Percentiles rank a stretch among this genome's conserved stretches.
Evolutionary conservation across 1,284 basidiomycete species (phyloP).

Genomic region (Ceratobasidium sp.): DNA sequence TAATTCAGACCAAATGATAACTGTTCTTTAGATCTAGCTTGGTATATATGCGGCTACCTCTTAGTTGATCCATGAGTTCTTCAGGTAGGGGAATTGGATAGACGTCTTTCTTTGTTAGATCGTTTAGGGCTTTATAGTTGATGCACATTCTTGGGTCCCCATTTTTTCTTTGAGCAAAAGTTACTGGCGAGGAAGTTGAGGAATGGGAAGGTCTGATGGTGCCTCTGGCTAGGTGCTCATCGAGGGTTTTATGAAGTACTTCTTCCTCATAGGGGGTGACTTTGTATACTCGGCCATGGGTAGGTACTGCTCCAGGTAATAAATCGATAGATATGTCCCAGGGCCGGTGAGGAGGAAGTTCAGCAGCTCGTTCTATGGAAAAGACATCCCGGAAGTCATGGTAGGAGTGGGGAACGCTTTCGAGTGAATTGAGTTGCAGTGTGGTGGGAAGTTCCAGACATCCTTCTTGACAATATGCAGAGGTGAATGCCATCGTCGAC

Average conservation of each 20-base stretch:
- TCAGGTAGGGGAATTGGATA: constrained; percentile 31
- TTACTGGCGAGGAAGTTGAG: constrained; percentile 35
- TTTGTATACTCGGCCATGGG: constrained; percentile 19
- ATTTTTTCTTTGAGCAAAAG: constrained; percentile 40
- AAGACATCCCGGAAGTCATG: constrained; percentile 25
- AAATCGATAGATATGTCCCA: constrained; percentile 40
- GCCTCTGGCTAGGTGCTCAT: constrained; percentile 27
- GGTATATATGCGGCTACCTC: constrained; percentile 17
- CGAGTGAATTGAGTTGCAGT: background rate
- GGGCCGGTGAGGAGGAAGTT: constrained; percentile 25
- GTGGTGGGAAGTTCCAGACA: background rate
- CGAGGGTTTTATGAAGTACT: constrained; percentile 23
- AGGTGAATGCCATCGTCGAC: background rate
- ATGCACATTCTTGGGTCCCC: constrained; percentile 28
- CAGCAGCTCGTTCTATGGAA: constrained; percentile 4
- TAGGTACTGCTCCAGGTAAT: constrained; percentile 1
- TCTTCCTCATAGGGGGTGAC: background rate
- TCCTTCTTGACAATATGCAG: background rate
- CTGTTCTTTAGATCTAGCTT: constrained; percentile 26
- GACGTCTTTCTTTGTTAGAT: constrained; percentile 31
- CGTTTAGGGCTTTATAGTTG: constrained; percentile 37
- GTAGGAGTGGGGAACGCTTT: background rate
- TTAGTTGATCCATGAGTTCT: constrained; percentile 32
- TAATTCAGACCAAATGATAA: constrained; percentile 21
- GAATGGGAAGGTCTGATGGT: constrained; percentile 34